Base-by-base conservation (phyloP, 495 filamentous ascomycete species). In the Cairneyella variabilis region DNA sequence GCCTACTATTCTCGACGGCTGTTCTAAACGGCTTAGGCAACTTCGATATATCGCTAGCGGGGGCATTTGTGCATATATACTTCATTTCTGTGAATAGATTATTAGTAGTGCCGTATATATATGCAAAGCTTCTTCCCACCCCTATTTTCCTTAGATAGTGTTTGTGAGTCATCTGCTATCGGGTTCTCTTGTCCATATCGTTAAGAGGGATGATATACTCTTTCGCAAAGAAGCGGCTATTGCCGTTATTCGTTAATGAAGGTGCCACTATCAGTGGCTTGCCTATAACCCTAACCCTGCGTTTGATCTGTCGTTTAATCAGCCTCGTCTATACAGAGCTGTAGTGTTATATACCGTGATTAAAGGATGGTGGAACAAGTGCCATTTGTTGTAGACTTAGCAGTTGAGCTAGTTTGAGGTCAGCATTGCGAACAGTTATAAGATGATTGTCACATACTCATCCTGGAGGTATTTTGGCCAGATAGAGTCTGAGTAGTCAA, bases 41-140 rank as follows among this genome's bases (percentile, higher is more conserved):
- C 49, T 48, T 55, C n/a, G 45, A 48, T 55, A 48, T 49, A 26
- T 55, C 28, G 44, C 43, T 55, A 55, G 52, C 52, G 26, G 34
- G 52, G 18, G 44, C 44, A 55, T 55, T 55, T 49, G 52, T 55
- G 52, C 41, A 55, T 44, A 55, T 55, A 55, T 55, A 3, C 25
- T 53, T 53, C 37, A 53, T 44, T 53, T 53, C 49, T 53, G 18
- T 53, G 26, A 20, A 36, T 43, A 44, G 17, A 53, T 43, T 32
- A 32, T 32, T 32, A 32, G 28, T 32, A 32, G 28, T 32, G 14
- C 28, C 39, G 17, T 43, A 38, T 53, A 44, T 38, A 53, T 53
- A 43, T 53, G 5, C 21, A 44, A 28, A 43, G 25, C 49, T 28
- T 53, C 34, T 53, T 18, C 49, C 44, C 40, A 53, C 49, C 49